Evolutionary conservation across 192 early-diverging fungal species (phyloP).

Genomic region (Podila verticillata): DNA sequence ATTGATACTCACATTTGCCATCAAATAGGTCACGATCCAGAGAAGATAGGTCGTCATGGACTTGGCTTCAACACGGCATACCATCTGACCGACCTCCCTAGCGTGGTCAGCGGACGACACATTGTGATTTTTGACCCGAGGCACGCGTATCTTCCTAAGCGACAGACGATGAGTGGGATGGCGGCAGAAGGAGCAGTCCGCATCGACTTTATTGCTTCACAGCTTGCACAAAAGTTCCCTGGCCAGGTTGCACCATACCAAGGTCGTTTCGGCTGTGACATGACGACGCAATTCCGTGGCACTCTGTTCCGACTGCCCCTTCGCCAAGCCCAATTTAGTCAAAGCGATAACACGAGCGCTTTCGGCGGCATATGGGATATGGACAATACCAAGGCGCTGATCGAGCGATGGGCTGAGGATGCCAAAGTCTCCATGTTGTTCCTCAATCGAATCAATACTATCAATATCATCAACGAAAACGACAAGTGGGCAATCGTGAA

Average conservation of each 20-base stretch:
- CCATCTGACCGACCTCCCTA: slow-evolving; percentile 49
- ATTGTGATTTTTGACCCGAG: slow-evolving; percentile 46
- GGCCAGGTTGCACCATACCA: slow-evolving; percentile 29
- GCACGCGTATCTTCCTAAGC: slow-evolving; percentile 8
- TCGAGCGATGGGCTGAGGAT: slow-evolving; percentile 8
- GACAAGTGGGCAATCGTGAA: neutral
- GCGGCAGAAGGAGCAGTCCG: slow-evolving; percentile 16
- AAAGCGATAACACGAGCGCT: neutral
- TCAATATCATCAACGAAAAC: neutral
- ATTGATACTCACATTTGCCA: neutral
- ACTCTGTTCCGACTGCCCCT: slow-evolving; percentile 44
- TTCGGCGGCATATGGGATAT: neutral
- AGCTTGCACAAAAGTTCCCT: neutral
- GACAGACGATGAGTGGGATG: neutral
- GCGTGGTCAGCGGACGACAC: slow-evolving; percentile 32
- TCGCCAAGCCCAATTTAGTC: neutral
- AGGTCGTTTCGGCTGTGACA: slow-evolving; percentile 23
- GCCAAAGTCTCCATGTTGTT: slow-evolving; percentile 23
- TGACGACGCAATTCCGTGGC: slow-evolving; percentile 28
- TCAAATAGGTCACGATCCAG: slow-evolving; percentile 8
- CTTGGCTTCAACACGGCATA: slow-evolving; percentile 41
- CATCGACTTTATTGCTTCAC: slow-evolving; percentile 5
- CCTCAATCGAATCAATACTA: slow-evolving; percentile 5
- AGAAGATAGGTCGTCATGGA: slow-evolving; percentile 45
- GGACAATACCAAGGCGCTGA: neutral